A percentile compares a stretch with the other conserved stretches of the same genome.
phyloP scores from a whole-genome alignment of 306 rosid species.

The Corylus heterophylla region DNA sequence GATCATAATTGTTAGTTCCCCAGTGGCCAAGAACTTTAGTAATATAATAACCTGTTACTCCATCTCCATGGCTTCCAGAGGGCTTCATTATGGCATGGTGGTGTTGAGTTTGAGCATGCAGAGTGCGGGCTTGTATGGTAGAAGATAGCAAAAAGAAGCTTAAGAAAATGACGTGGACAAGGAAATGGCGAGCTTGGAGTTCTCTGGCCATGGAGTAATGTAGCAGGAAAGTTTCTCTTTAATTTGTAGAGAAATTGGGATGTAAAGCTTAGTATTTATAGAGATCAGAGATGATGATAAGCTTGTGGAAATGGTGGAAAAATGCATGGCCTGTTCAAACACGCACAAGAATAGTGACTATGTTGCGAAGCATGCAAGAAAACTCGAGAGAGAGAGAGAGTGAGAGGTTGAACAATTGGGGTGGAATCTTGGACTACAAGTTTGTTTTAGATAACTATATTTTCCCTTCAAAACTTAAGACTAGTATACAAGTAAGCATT shows the following conservation, averaged over 20 bases:
- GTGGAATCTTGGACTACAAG: neutral
- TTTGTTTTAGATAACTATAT: too few relatives aligned
- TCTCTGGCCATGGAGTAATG: neutral
- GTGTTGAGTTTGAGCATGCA: constrained; percentile 6
- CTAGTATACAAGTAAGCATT: too few relatives aligned
- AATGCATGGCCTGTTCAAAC: neutral
- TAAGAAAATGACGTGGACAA: too few relatives aligned
- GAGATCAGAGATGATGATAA: too few relatives aligned
- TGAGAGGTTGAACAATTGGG: neutral
- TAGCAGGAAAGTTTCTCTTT: neutral
- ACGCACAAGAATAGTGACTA: neutral
- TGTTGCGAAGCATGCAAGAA: neutral
- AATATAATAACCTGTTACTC: neutral
- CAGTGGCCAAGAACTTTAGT: constrained; percentile 22
- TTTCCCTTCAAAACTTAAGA: too few relatives aligned
- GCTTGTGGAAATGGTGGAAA: neutral
- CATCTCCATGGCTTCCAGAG: constrained; percentile 7
- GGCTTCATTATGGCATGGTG: neutral
- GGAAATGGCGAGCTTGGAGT: neutral
- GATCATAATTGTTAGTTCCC: neutral
- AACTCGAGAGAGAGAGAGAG: neutral
- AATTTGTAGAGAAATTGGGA: neutral
- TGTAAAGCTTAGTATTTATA: neutral
- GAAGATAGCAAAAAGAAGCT: constrained; percentile 21
- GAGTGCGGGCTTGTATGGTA: constrained; percentile 24